Base-by-base conservation (phyloP, 768 basidiomycete species). In the Russula lepida region DNA sequence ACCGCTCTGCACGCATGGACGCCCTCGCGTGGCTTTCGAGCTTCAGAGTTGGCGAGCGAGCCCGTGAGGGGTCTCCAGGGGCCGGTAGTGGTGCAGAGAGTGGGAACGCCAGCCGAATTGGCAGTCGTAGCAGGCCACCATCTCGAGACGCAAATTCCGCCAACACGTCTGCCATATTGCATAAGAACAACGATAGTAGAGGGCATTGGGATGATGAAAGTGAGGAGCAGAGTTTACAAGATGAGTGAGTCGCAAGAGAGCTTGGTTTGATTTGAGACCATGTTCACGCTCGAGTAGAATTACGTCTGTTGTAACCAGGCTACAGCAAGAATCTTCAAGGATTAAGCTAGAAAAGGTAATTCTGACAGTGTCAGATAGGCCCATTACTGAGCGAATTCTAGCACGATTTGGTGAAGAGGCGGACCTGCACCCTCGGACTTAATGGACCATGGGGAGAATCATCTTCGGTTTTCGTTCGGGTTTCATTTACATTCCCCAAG, bases 391-490 rank as follows among this genome's bases (percentile, higher is more conserved):
- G 44, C 59, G 6, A 49, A 44, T 52, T 53, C 3, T 64, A 88
- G 85, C 82, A 83, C 48, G 87, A 89, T 57, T 74, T 88, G 41
- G 77, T 78, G 8, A 88, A 87, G 70, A 84, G 81, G 66, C 83
- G 92, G 11, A 87, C 84, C 15, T 90, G 91, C 66, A 93, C 92
- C 1, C 78, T 97, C 50, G 89, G 92, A 4, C 75, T 98, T 46
- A 84, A 91, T 64, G 91, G 91, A 2, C 93, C 92, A 2, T 95
- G 93, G 93, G 92, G 89, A n/a, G 88, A 87, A 58, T 82, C 80
- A 0, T 86, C 85, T 12, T 87, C 85, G 21, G 88, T 88, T 7
- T 94, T 92, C 74, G 84, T 94, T 60, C 85, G 95, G 0, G 81
- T 95, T 28, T 87, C 89, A 1, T 95, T 97, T 74, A 85, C 83